Evolutionary conservation across 345 rosid genomes (phyloP).

Genomic region (Cardamine resedifolia): DNA sequence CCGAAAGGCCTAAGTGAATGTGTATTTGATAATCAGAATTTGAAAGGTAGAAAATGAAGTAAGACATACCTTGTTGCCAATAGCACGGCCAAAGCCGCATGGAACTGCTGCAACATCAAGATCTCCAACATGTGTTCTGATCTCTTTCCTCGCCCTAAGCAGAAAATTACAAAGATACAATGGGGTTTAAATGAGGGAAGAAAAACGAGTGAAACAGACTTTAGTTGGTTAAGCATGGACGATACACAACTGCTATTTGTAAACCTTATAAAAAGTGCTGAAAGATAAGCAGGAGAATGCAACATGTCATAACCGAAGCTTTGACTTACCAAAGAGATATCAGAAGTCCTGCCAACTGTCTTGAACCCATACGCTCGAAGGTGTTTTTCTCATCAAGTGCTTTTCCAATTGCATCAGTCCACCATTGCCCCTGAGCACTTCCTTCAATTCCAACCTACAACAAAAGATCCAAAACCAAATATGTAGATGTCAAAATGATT

Average conservation of each 20-base stretch:
- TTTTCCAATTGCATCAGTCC: constrained; percentile 92
- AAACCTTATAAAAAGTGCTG: neutral
- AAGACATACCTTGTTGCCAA: constrained; percentile 80
- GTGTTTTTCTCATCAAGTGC: constrained; percentile 73
- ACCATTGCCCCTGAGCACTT: constrained; percentile 89
- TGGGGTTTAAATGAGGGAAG: neutral
- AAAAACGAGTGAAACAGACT: neutral
- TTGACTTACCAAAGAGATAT: constrained; percentile 78
- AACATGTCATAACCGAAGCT: constrained; percentile 9
- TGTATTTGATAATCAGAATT: neutral
- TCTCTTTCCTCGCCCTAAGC: constrained; percentile 82
- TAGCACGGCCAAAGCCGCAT: constrained; percentile 97
- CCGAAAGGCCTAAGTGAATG: neutral
- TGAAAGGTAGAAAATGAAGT: neutral
- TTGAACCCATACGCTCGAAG: constrained; percentile 97
- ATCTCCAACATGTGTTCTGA: constrained; percentile 88
- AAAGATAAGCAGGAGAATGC: constrained; percentile 8
- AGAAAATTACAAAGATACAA: constrained; percentile 26
- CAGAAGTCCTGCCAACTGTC: constrained; percentile 91
- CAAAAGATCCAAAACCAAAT: constrained; percentile 23
- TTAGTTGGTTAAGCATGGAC: neutral
- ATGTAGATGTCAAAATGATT: neutral
- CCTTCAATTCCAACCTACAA: constrained; percentile 99
- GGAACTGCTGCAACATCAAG: constrained; percentile 98
- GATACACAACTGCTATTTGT: neutral